These are phyloP conservation scores for Arachnopeziza araneosa DNA, from an alignment of 2,329 filamentous ascomycete species.

Conservation along the genomic window DNA sequence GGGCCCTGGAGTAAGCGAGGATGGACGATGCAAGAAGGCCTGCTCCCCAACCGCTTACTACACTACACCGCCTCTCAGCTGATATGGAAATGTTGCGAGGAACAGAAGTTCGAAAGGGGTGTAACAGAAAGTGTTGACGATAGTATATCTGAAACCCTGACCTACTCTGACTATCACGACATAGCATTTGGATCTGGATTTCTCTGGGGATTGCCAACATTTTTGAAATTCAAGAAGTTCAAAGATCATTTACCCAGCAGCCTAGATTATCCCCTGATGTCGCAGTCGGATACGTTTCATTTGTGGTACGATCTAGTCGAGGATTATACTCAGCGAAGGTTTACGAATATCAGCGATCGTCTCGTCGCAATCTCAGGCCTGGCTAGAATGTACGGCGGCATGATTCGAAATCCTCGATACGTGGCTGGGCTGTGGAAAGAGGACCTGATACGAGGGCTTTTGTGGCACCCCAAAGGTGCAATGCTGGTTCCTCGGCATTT, in stretches of 20 bases:
- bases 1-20: conserved; percentile 9
- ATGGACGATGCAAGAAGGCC: conserved; percentile 15
- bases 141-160: conserved; percentile 8
- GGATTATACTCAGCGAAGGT: conserved; percentile 12
- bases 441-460: conserved; percentile 12
- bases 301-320: conserved; percentile 15
- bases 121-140: conserved; percentile 10
- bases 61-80: conserved; percentile 12
- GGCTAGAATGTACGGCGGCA: conserved; percentile 10
- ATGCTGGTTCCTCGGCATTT: conserved; percentile 3
- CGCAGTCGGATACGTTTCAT: conserved; percentile 9
- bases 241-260: conserved; percentile 8
- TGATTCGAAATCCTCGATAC: conserved; percentile 12
- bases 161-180: conserved; percentile 6
- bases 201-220: conserved; percentile 8
- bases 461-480: conserved; percentile 12
- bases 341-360: conserved; percentile 12
- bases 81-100: conserved; percentile 13
- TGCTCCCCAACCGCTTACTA: conserved; percentile 14
- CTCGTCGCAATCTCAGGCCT: conserved; percentile 12
- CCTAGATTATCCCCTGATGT: conserved; percentile 10
- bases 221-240: conserved; percentile 13
- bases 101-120: conserved; percentile 15
- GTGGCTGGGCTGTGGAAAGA: conserved; percentile 14
- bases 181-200: conserved; percentile 11